phyloP scores from a whole-genome alignment of 2,329 filamentous ascomycete species.

The Sporothrix pseudoabietina region DNA sequence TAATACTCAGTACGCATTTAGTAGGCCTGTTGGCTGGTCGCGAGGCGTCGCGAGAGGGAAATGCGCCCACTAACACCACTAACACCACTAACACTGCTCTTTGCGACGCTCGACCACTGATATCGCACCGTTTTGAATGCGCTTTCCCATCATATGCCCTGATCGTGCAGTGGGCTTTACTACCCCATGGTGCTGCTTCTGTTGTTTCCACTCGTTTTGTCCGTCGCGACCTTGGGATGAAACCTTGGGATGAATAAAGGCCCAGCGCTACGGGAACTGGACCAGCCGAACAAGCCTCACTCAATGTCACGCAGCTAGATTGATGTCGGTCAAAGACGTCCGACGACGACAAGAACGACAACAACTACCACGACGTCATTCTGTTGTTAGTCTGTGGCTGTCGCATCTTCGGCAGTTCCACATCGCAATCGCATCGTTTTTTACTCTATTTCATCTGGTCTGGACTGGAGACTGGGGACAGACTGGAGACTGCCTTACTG shows the following conservation, averaged over 20 bases:
- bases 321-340: neutral
- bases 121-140: neutral
- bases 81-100: neutral
- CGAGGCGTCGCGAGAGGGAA: neutral
- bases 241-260: constrained; percentile 7
- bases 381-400: neutral
- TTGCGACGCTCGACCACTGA: neutral
- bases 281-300: neutral
- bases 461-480: neutral
- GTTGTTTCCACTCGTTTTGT: neutral
- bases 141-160: neutral
- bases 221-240: neutral
- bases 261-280: neutral
- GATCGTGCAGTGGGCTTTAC: neutral
- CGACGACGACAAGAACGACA: neutral
- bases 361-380: neutral
- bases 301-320: neutral
- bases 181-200: neutral
- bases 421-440: neutral
- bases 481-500: no score
- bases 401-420: neutral
- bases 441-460: neutral
- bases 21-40: neutral
- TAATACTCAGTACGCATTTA: no score
- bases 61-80: no score